A percentile compares a stretch with the other conserved stretches of the same genome.
Conservation (phyloP, 139 green algal genomes). For the Chara braunii region DNA sequence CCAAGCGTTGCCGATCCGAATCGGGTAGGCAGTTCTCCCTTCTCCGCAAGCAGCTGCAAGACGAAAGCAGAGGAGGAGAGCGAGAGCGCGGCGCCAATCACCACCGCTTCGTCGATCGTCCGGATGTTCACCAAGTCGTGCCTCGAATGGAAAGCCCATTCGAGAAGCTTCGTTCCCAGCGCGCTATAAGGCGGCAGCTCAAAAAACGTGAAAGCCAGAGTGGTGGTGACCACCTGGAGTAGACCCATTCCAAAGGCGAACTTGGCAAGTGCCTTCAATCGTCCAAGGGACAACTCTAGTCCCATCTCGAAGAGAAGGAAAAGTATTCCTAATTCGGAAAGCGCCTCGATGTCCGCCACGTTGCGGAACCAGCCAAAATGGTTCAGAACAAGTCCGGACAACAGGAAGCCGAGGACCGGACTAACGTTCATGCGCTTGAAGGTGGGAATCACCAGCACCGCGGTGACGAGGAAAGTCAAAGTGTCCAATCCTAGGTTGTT, state of each 20-base stretch:
- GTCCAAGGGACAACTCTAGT: slow-evolving; percentile 80
- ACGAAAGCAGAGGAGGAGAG: slow-evolving; percentile 94
- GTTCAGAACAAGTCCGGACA: slow-evolving; percentile 73
- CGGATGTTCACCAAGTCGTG: slow-evolving; percentile 49
- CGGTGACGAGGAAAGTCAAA: slow-evolving; percentile 78
- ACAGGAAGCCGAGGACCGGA: slow-evolving; percentile 85
- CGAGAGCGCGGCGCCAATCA: slow-evolving; percentile 89
- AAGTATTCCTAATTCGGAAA: slow-evolving; percentile 88
- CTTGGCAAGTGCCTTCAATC: slow-evolving; percentile 80
- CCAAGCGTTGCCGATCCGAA: slow-evolving; percentile 88
- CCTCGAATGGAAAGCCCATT: slow-evolving; percentile 48
- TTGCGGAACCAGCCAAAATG: slow-evolving; percentile 84
- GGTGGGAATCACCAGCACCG: slow-evolving; percentile 79
- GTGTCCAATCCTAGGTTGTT: slow-evolving; percentile 65
- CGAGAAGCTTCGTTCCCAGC: slow-evolving; percentile 73
- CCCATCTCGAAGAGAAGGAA: slow-evolving; percentile 98
- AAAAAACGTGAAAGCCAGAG: slow-evolving; percentile 61
- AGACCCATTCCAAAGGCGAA: slow-evolving; percentile 88
- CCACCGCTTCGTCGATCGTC: slow-evolving; percentile 66
- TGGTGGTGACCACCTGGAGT: slow-evolving; percentile 61
- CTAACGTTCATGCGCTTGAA: slow-evolving; percentile 80
- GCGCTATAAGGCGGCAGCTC: slow-evolving; percentile 65
- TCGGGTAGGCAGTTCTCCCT: slow-evolving; percentile 65
- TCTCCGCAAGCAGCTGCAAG: slow-evolving; percentile 88
- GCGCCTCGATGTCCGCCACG: slow-evolving; percentile 74